Conservation (phyloP, 2,329 filamentous ascomycete genomes). For the Microcyclospora pomicola region DNA sequence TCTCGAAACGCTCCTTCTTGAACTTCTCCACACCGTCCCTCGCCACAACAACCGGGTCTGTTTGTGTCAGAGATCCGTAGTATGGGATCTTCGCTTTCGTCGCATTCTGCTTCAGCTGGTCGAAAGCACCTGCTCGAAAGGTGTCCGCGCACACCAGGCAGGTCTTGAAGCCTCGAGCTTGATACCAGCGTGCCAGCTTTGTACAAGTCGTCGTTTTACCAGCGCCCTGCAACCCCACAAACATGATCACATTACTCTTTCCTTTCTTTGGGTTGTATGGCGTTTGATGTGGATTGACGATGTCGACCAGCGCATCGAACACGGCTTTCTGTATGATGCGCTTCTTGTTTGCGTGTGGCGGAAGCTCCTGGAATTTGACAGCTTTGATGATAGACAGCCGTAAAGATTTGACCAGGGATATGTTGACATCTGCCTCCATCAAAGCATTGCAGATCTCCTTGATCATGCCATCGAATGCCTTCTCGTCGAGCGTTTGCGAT, state of each 20-base stretch:
- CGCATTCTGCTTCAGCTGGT: slow-evolving; percentile 96
- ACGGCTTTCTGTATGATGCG: slow-evolving; percentile 94
- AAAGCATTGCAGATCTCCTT: slow-evolving; percentile 96
- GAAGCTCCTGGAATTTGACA: slow-evolving; percentile 91
- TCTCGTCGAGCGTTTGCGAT: slow-evolving; percentile 88
- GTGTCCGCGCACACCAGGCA: slow-evolving; percentile 96
- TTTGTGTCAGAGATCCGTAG: slow-evolving; percentile 92
- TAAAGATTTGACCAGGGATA: slow-evolving; percentile 78
- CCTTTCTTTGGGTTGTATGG: slow-evolving; percentile 96
- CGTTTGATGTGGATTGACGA: slow-evolving; percentile 90
- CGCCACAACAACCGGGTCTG: slow-evolving; percentile 84
- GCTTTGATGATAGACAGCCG: slow-evolving; percentile 82
- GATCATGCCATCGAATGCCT: slow-evolving; percentile 96
- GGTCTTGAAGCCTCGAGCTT: slow-evolving; percentile 80
- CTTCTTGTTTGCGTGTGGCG: slow-evolving; percentile 92
- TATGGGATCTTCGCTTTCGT: slow-evolving; percentile 99
- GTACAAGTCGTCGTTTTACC: slow-evolving; percentile 98
- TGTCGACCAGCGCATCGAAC: slow-evolving; percentile 88
- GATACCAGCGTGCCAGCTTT: slow-evolving; percentile 89
- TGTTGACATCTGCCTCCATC: slow-evolving; percentile 93
- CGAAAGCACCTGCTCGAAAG: slow-evolving; percentile 94
- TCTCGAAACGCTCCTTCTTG: slow-evolving; percentile 95
- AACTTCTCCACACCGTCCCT: slow-evolving; percentile 96
- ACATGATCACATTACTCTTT: slow-evolving; percentile 96
- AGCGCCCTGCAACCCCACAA: slow-evolving; percentile 91